phyloP scores from a whole-genome alignment of 2,329 filamentous ascomycete species.

The Ophiostoma novo-ulmi region DNA sequence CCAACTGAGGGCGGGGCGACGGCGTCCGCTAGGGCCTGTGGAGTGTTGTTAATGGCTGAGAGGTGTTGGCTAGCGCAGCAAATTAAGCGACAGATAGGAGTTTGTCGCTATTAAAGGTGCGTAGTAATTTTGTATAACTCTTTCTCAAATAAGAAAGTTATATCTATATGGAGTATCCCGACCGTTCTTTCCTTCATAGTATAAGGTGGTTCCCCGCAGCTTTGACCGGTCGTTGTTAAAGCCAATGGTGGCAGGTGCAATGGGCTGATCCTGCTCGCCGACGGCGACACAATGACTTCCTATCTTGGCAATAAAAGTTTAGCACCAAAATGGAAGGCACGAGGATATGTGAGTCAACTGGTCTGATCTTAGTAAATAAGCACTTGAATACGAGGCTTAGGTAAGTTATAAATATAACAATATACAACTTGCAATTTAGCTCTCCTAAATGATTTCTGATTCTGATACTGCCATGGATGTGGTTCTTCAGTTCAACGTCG shows the following conservation, averaged over 20 bases:
- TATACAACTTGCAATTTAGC: too few species aligned
- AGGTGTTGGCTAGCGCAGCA: slow-evolving; percentile 5
- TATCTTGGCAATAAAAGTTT: background rate
- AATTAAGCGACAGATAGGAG: slow-evolving; percentile 1
- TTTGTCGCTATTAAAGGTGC: background rate
- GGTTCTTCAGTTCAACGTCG: too few species aligned
- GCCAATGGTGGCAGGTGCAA: background rate
- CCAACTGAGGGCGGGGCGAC: slow-evolving; percentile 6
- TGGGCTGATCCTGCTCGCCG: background rate
- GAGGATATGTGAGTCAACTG: background rate
- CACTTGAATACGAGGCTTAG: too few species aligned
- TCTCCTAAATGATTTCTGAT: too few species aligned
- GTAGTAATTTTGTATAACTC: background rate
- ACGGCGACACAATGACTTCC: slow-evolving; percentile 7
- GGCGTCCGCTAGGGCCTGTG: slow-evolving; percentile 9
- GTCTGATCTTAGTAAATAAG: background rate
- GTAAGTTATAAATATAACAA: too few species aligned
- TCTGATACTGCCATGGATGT: too few species aligned
- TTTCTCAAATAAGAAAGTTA: too few species aligned
- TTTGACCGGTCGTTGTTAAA: background rate
- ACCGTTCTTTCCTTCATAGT: background rate
- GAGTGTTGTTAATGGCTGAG: slow-evolving; percentile 12
- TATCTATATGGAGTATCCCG: background rate
- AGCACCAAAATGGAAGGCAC: slow-evolving; percentile 5
- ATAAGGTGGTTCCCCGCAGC: background rate